These are phyloP conservation scores for Fusarium albosuccineum DNA, from an alignment of 2,329 filamentous ascomycete genomes.

Conservation along the genomic window DNA sequence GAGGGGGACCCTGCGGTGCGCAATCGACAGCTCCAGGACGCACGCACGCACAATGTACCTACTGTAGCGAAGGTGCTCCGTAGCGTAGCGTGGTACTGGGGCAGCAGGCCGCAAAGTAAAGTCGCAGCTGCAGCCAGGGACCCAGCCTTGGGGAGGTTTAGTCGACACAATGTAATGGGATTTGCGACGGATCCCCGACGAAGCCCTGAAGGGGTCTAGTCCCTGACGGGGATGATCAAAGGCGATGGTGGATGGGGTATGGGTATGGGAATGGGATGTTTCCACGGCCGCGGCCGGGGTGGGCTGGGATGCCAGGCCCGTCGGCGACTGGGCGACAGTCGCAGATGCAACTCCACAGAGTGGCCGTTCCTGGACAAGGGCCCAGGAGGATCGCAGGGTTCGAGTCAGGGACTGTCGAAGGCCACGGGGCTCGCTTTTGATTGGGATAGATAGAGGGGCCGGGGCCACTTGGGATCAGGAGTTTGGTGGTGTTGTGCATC, in stretches of 20 bases:
- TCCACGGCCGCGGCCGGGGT: constrained; percentile 37
- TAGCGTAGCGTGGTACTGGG: background rate
- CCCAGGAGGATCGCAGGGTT: constrained; percentile 34
- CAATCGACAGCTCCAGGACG: constrained; percentile 21
- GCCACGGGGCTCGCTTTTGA: constrained; percentile 33
- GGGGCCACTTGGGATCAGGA: constrained; percentile 36
- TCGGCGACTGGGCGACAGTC: constrained; percentile 34
- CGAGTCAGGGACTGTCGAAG: constrained; percentile 44
- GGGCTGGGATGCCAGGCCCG: constrained; percentile 31
- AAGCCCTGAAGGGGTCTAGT: constrained; percentile 36
- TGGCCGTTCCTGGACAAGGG: constrained; percentile 46
- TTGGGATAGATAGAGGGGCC: constrained; percentile 24
- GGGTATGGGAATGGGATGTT: constrained; percentile 36
- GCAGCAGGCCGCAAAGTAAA: constrained; percentile 13
- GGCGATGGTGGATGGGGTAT: constrained; percentile 22
- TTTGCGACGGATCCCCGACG: constrained; percentile 38
- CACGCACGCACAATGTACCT: constrained; percentile 3
- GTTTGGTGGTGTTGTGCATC: constrained; percentile 42
- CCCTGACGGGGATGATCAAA: constrained; percentile 32
- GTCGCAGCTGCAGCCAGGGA: constrained; percentile 16
- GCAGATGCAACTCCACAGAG: constrained; percentile 36
- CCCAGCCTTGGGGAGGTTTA: constrained; percentile 3
- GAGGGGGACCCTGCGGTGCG: constrained; percentile 18
- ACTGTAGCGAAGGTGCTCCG: constrained; percentile 3
- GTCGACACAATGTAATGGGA: constrained; percentile 26